Base-by-base conservation (phyloP, 2,329 filamentous ascomycete species). In the Exophiala spinifera region DNA sequence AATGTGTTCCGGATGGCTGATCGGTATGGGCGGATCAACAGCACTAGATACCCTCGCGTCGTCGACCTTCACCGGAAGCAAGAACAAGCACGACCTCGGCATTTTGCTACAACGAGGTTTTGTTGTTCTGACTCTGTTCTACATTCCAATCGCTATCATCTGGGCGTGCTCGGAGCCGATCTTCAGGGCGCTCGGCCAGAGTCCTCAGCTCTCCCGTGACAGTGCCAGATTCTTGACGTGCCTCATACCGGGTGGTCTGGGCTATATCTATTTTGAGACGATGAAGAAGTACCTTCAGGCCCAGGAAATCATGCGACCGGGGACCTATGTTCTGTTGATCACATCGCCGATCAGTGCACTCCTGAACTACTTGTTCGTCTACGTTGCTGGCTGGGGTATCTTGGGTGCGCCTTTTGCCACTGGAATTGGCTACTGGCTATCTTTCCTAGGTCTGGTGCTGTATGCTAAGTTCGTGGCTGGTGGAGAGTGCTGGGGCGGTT, bases 221-320 rank as follows among this genome's bases (percentile, higher is more conserved):
- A 88, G 87, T 48, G 83, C 88, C 1, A 79, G 75, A 40, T 95
- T 95, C 59, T 72, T 95, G 6, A 84, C 79, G 2, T 82, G 84
- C 11, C 72, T 95, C 43, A 87, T 89, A 1, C 90, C 90, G 0
- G 90, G 90, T 0, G 90, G 90, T 0, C 71, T 95, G 34, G 90
- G 90, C 0, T 95, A 95, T 64, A 83, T 95, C 37, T 95, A 88
- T 73, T 95, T 95, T 56, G 89, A 95, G 71, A 79, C 83, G 4
- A 83, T 91, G 79, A 82, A 82, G 68, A 82, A 81, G 63, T 81
- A 77, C 57, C 69, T 82, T n/a, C 77, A 80, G 64, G 78, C 78
- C 4, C 77, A 85, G 71, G 81, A 79, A 57, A 83, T 85, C 43
- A 84, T 84, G 81, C 71, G 81, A 40, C 80, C 82, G 1, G 82